Evolutionary conservation across 2,329 filamentous ascomycete genomes (phyloP).

Genomic region (Epichloe sp.): DNA sequence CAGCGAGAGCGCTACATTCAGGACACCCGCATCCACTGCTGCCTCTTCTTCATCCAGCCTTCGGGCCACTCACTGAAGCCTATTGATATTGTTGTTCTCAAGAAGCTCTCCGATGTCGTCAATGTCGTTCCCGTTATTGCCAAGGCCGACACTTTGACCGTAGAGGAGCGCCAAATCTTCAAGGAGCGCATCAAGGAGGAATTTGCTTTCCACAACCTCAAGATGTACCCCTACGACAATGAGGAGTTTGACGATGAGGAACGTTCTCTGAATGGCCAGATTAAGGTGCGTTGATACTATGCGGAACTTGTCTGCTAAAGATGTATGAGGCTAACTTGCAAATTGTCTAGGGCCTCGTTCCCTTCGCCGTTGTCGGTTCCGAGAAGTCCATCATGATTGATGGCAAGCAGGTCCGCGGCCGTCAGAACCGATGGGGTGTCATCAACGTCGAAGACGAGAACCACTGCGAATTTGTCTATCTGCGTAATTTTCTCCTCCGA

Average conservation of each 20-base stretch:
- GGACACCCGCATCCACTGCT: constrained; percentile 98
- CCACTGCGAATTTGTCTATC: constrained; percentile 98
- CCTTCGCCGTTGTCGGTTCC: constrained; percentile 94
- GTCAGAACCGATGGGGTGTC: constrained; percentile 98
- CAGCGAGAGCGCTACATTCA: constrained; percentile 99
- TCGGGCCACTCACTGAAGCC: constrained; percentile 97
- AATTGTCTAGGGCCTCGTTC: constrained; percentile 62
- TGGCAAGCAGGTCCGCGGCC: constrained; percentile 91
- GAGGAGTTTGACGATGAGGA: constrained; percentile 98
- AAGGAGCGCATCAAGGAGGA: constrained; percentile 99
- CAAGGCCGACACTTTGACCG: constrained; percentile 90
- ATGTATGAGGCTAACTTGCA: not conserved
- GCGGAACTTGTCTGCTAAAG: not conserved
- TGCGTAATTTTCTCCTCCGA: constrained; percentile 95
- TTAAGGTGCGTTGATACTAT: constrained; percentile 56
- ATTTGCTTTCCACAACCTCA: constrained; percentile 98
- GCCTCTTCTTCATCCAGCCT: constrained; percentile 98
- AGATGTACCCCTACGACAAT: constrained; percentile 99
- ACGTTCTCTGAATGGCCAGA: constrained; percentile 81
- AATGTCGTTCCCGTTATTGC: constrained; percentile 98
- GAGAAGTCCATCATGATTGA: constrained; percentile 97
- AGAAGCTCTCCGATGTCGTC: constrained; percentile 98
- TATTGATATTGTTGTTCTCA: constrained; percentile 97
- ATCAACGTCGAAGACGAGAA: constrained; percentile 99
- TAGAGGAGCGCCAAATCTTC: constrained; percentile 91